These are phyloP conservation scores for Jacaranda mimosifolia DNA, from an alignment of 257 asterid genomes.

Conservation along the genomic window DNA sequence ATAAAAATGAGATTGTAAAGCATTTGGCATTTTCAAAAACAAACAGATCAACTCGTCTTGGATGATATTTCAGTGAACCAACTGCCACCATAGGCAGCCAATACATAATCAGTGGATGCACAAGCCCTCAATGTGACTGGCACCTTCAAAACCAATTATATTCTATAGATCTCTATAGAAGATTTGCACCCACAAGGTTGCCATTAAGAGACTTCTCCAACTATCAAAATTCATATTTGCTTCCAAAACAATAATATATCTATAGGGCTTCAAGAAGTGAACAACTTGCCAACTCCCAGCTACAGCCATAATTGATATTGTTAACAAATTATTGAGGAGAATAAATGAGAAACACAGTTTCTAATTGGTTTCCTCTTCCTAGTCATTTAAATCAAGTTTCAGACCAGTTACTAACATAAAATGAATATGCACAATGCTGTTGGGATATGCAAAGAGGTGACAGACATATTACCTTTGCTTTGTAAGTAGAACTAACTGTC, in stretches of 20 bases:
- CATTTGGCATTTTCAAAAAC: constrained; percentile 22
- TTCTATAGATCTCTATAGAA: constrained; percentile 13
- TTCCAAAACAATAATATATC: constrained; percentile 10
- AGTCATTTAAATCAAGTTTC: constrained; percentile 17
- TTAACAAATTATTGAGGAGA: constrained; percentile 25
- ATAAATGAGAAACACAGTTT: constrained; percentile 11
- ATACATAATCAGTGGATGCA: constrained; percentile 27
- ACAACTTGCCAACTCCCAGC: constrained; percentile 12
- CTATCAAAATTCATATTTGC: constrained; percentile 22
- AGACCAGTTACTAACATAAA: constrained; percentile 30
- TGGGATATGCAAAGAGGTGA: constrained; percentile 28
- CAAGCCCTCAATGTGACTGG: constrained; percentile 22
- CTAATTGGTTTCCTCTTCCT: constrained; percentile 16
- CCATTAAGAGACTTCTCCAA: constrained; percentile 12
- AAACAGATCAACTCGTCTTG: constrained; percentile 5
- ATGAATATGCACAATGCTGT: constrained; percentile 25
- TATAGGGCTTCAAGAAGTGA: neutral
- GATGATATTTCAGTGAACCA: constrained; percentile 25
- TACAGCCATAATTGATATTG: constrained; percentile 14
- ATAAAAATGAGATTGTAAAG: constrained; percentile 12
- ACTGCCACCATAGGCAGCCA: constrained; percentile 27
- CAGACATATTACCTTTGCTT: constrained; percentile 70
- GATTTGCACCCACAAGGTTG: constrained; percentile 17
- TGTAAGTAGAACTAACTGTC: constrained; percentile 74
- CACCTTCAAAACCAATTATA: constrained; percentile 8